Evolutionary conservation across 2,329 filamentous ascomycete species (phyloP), one percentile per base, ranked within the genome.

Genomic region (Cordyceps pruinosa): DNA sequence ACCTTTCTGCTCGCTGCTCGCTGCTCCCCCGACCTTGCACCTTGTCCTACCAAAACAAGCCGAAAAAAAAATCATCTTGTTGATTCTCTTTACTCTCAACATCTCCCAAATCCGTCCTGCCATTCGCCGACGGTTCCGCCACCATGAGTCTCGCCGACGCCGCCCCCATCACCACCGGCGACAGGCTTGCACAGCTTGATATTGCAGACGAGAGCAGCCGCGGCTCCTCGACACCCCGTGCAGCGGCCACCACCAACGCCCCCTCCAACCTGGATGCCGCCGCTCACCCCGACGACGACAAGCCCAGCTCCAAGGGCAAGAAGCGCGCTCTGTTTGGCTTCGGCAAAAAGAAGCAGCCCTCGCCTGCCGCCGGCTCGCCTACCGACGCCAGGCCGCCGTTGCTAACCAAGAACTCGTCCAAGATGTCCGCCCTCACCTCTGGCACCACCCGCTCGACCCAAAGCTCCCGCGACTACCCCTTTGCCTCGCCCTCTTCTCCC

Each of bases 301-400:
- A 61, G 55, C 61, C 62, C 47, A 54, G 55, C 46, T 46, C 35
- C 47, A 67, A 66, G 55, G 79, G 77, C 56, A 80, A 81, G 69
- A 85, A 81, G 70, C 75, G 81, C 61, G 76, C 77, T 59, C 72
- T 86, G 28, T 86, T 85, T 68, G 78, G 80, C 5, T 79, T 86
- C 59, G 81, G 81, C 57, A 85, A 82, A 74, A 86, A 85, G 72
- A 85, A 82, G 72, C 73, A 57, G 26, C 64, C 46, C 34, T 63
- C 63, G 60, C 61, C 55, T 49, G 61, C 48, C 8, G 17, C 49
- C 7, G 37, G 12, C 44, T 37, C 34, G 35, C 45, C 57, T 15
- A 32, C 72, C 58, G 63, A 66, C 60, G 60, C 67, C 61, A 61
- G 74, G 59, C 64, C 69, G 60, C 61, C 70, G 46, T 66, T 72